phyloP scores from a whole-genome alignment of 805 yeast genomes.

The Yarrowia porcina region DNA sequence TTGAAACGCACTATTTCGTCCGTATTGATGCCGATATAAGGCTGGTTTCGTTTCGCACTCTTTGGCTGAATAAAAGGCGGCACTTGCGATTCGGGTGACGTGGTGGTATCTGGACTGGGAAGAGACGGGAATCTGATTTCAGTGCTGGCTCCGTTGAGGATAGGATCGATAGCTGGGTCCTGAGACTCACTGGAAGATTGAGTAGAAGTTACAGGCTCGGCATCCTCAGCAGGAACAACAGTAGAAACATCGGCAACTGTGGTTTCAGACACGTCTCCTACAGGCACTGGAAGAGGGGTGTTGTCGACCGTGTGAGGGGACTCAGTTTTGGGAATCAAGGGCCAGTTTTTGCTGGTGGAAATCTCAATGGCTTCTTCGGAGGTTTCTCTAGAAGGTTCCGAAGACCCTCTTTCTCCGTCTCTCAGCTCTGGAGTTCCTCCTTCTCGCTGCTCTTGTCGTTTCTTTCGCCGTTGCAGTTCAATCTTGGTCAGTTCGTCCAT shows the following conservation, averaged over 20 bases:
- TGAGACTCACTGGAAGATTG: not conserved
- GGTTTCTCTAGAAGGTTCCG: not conserved
- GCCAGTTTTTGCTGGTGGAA: conserved; percentile 4
- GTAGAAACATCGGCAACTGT: not conserved
- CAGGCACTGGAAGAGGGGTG: not conserved
- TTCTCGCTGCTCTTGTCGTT: not conserved
- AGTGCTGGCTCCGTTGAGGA: not conserved
- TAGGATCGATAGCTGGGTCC: not conserved
- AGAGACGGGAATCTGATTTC: conserved; percentile 16
- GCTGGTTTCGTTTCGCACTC: not conserved
- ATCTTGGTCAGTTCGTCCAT: conserved; percentile 12
- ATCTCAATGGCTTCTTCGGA: not conserved
- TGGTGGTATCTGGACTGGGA: conserved; percentile 8
- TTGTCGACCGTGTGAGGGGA: not conserved
- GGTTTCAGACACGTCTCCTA: not conserved
- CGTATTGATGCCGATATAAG: not conserved
- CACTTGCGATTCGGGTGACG: not conserved
- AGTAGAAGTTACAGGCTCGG: no score
- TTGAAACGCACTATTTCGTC: not conserved
- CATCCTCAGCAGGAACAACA: not conserved
- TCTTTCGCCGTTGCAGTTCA: not conserved
- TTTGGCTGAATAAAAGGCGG: conserved; percentile 18
- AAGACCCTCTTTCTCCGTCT: not conserved
- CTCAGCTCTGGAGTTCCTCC: not conserved
- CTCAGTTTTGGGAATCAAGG: not conserved